A percentile compares a stretch with the other conserved stretches of the same genome.
phyloP scores from a whole-genome alignment of 2,329 filamentous ascomycete genomes.

The Tolypocladium amazonense region DNA sequence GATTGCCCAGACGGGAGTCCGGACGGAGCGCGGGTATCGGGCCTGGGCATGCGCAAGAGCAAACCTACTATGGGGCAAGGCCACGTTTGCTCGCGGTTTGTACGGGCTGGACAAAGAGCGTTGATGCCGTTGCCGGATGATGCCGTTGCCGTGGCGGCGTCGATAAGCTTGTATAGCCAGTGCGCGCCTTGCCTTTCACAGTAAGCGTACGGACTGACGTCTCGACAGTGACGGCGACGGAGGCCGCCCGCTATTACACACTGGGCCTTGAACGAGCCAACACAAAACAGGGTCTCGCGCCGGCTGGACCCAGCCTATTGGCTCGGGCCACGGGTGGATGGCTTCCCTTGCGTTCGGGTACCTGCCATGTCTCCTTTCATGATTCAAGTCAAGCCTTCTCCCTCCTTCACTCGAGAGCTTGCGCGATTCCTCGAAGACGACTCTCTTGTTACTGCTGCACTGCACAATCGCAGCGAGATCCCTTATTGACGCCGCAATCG shows the following conservation, averaged over 20 bases:
- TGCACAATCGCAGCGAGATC: not conserved
- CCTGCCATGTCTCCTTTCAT: not conserved
- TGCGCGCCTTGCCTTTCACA: not conserved
- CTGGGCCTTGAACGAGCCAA: too few species aligned
- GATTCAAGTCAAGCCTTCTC: not conserved
- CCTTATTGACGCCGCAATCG: not conserved
- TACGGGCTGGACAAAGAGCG: not conserved
- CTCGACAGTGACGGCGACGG: not conserved
- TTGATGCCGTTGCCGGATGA: not conserved
- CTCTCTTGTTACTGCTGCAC: not conserved
- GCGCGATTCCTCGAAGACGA: not conserved
- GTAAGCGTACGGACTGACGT: too few species aligned
- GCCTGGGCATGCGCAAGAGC: not conserved
- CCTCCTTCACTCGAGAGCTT: not conserved
- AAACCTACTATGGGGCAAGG: not conserved
- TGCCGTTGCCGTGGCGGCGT: too few species aligned
- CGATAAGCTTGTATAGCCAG: too few species aligned
- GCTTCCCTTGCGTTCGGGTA: not conserved
- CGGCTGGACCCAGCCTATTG: not conserved
- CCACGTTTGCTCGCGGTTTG: not conserved
- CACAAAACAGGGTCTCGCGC: not conserved
- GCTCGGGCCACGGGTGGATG: not conserved
- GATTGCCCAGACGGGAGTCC: not conserved
- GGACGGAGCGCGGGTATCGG: not conserved
- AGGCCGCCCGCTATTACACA: not conserved